Base-by-base conservation (phyloP, 2,329 filamentous ascomycete genomes). In the Metarhizium guizhouense region DNA sequence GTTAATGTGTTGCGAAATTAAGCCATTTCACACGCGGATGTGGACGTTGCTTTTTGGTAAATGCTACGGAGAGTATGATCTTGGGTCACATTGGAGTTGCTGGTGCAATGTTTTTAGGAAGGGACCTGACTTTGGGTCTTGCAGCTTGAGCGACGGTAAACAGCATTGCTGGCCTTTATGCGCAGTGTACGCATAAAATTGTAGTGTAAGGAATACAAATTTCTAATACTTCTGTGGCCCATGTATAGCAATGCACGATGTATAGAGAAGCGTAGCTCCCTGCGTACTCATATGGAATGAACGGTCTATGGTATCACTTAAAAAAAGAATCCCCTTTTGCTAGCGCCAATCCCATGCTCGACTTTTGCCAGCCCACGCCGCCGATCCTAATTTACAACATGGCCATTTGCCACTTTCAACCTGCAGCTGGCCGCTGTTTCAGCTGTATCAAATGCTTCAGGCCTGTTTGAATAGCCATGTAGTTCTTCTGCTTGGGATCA, bases 1-100 rank as follows among this genome's bases (percentile, higher is more conserved):
- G 80, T 87, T 58, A 87, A 94, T 69, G 71, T 95, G 62, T 70
- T 83, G 68, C 80, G 73, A 40, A 43, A 20, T 20, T 58, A 43
- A 53, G 18, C 7, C 20, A 32, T 25, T 36, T 51, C 34, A 4
- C 4, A 8, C 32, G 32, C 14, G 3, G 8, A 20, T 16, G 2
- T 43, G 50, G 50, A 40, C 18, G 50, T 30, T 54, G 7, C 43
- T 38, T 38, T 30, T 40, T 40, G 53, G 29, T 43, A 40, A 43
- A 16, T 5, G 29, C 10, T 54, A 42, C 7, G 51, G 43, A 51
- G 18, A 8, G 30, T 50, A 36, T 45, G 51, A 18, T 50, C 40
- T 32, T 34, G 36, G 38, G 11, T 45, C 25, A 18, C 18, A 48
- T 48, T 47, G 45, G 45, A 48, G 45, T 48, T 48, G 42, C n/a